Conservation (phyloP, 1,139 yeast species). For the Zygosaccharomyces sapae region DNA sequence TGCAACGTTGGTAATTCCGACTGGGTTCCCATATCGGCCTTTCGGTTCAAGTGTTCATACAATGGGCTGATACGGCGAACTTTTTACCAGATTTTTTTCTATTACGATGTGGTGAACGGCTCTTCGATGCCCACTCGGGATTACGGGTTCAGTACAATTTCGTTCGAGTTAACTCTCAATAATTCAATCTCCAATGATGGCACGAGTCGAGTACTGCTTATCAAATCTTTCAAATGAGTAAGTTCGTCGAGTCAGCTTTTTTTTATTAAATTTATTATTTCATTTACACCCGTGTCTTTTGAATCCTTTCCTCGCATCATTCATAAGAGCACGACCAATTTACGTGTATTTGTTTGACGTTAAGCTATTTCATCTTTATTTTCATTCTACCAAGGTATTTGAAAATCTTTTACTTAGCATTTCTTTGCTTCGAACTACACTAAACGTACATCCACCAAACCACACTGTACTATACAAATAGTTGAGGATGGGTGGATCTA, state of each 20-base stretch:
- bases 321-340: slow-evolving; percentile 1
- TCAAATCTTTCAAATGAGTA: background rate
- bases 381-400: background rate
- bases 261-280: background rate
- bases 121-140: background rate
- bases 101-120: background rate
- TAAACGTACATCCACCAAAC: background rate
- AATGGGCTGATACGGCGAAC: background rate
- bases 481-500: background rate
- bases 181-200: background rate
- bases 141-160: background rate
- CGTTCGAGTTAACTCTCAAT: background rate
- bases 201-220: background rate
- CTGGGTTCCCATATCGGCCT: background rate
- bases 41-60: too few relatives aligned
- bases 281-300: background rate
- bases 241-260: slow-evolving; percentile 3
- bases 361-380: background rate
- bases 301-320: background rate
- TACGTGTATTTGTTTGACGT: background rate
- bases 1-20: background rate
- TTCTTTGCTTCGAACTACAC: too few relatives aligned
- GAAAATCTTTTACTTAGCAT: too few relatives aligned
- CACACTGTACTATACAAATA: background rate
- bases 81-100: background rate